Base-by-base conservation (phyloP, 768 basidiomycete species). In the Chlorophyllum brunneum region DNA sequence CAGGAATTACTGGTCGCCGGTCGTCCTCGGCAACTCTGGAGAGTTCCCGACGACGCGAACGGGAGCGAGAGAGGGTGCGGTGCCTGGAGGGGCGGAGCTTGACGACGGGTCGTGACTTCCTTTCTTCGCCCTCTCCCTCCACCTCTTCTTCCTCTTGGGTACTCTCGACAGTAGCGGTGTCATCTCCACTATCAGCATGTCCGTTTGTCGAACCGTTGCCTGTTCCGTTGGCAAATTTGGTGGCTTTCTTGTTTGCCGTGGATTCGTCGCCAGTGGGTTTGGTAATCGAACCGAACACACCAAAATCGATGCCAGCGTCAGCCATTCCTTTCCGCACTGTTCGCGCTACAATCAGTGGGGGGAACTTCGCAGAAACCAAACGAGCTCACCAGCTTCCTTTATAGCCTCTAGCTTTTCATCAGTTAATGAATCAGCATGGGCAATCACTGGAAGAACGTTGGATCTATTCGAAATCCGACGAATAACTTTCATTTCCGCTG, bases 391-490 rank as follows among this genome's bases (percentile, higher is more conserved):
- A 23, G 85, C 86, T 47, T 75, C 69, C 73, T 92, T 92, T 44
- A 92, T 76, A 40, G 80, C 78, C 39, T 68, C 67, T 51, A 94
- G 73, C 58, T 79, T 85, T 55, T 83, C 85, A 62, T 93, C 86
- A 31, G 92, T 93, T 55, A 94, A 74, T 33, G 88, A 89, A 67
- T 94, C 92, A 2, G 90, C 76, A 54, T 74, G 85, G 11, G 86
- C 86, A 57, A 94, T 79, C 47, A 93, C 81, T 41, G 92, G 92
- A 45, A 94, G 78, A 16, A 94, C 78, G 61, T 94, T 93, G 54
- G 80, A 78, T 51, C 90, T 83, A 18, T 76, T 75, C 18, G 87
- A 77, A 31, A 94, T 78, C 46, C 92, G 80, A 34, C 79, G 79
- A 59, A 94, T 85, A 59, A 92, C 87, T 45, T 82, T 81, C 58